These are phyloP conservation scores for Ajuga chamaepitys DNA, from an alignment of 257 asterid genomes.

Conservation along the genomic window DNA sequence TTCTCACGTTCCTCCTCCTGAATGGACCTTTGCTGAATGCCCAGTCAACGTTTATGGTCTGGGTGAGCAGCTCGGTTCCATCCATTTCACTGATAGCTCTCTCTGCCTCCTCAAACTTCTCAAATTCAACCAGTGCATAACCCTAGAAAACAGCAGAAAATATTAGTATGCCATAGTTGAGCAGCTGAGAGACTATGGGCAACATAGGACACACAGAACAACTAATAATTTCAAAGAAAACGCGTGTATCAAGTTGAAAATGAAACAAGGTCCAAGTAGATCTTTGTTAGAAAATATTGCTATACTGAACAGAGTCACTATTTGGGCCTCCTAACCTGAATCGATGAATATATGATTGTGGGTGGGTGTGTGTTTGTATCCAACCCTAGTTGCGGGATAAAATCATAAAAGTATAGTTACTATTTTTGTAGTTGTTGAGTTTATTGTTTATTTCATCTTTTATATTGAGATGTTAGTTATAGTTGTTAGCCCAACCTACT, in stretches of 20 bases:
- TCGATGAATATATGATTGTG: not conserved
- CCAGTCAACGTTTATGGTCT: conserved; percentile 76
- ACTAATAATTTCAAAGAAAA: not conserved
- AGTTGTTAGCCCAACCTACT: not conserved
- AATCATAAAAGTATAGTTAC: too few relatives aligned
- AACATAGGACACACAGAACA: not conserved
- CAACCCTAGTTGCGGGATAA: too few relatives aligned
- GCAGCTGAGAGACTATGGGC: not conserved
- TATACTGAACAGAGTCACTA: not conserved
- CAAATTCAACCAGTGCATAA: conserved; percentile 66
- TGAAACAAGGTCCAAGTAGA: not conserved
- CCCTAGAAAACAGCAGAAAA: conserved; percentile 24
- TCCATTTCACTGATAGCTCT: conserved; percentile 65
- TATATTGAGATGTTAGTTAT: too few relatives aligned
- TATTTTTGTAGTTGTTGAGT: too few relatives aligned
- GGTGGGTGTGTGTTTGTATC: too few relatives aligned
- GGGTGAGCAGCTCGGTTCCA: conserved; percentile 64
- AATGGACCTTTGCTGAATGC: conserved; percentile 97
- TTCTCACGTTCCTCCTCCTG: conserved; percentile 69
- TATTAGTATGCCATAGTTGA: not conserved
- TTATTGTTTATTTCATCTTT: too few relatives aligned
- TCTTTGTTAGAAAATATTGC: not conserved
- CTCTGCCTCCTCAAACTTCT: conserved; percentile 76
- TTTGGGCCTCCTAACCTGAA: not conserved
- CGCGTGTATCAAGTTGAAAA: not conserved